Evolutionary conservation across 2,329 filamentous ascomycete genomes (phyloP), one percentile per base, ranked within the genome.

Genomic region (Metarhizium album): DNA sequence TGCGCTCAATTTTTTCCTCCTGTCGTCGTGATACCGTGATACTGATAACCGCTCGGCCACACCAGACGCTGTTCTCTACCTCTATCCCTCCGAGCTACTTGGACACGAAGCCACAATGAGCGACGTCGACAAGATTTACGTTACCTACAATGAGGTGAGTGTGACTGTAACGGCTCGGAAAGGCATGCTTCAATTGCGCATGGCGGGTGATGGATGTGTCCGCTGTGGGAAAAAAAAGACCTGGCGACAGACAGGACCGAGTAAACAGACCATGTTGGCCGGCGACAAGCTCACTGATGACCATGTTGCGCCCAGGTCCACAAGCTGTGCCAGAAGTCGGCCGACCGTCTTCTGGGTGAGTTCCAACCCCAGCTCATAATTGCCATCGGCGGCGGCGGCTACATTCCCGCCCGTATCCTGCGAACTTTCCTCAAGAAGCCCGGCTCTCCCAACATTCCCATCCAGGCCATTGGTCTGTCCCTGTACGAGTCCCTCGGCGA

Each of bases 301-400:
- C 33, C 20, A 43, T 23, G 42, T n/a, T 27, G 8, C 29, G 22
- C 18, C 33, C 38, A 97, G 90, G 86, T 98, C 64, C 93, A 98
- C 82, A 95, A 95, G 73, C 82, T 97, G 66, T 98, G 93, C 77
- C 87, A 96, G 73, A 78, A 85, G 65, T 83, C 89, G 18, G 93
- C 90, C 38, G 78, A 82, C 57, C 75, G 76, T 61, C 94, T 97
- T 67, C 83, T 98, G 61, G 74, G 83, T 66, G 82, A 87, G 16
- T 90, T 95, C 77, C 79, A 89, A 67, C 93, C 93, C 38, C 88
- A 95, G 69, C 86, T 98, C 60, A 95, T 98, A 79, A 95, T 98
- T 69, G 93, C 93, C 66, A 97, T 97, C 68, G 93, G 93, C 62
- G 93, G 93, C 58, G 93, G 93, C 62, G 93, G 93, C 63, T 98